phyloP scores from a whole-genome alignment of 805 yeast genomes.

The Zygosaccharomyces lentus region DNA sequence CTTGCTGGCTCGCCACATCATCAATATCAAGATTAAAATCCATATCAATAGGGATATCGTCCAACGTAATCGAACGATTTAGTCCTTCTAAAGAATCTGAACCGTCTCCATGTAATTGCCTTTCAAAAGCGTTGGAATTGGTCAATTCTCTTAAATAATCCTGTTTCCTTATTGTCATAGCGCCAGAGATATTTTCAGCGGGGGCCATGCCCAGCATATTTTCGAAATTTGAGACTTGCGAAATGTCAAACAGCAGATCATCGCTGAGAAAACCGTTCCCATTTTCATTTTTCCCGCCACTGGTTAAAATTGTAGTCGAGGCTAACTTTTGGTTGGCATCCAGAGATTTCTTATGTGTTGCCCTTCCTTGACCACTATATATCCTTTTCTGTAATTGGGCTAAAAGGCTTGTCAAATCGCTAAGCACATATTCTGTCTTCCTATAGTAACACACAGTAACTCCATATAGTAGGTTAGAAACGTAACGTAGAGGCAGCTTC shows the following conservation, averaged over 20 bases:
- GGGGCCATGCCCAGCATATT: constrained; percentile 6
- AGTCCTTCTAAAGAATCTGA: not conserved
- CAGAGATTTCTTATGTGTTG: constrained; percentile 1
- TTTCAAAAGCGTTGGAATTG: constrained; percentile 19
- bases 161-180: constrained; percentile 19
- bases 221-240: constrained; percentile 16
- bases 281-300: not conserved
- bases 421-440: constrained; percentile 31
- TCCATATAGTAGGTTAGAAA: constrained; percentile 32
- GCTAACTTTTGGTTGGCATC: not conserved
- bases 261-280: constrained; percentile 20
- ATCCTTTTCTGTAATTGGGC: constrained; percentile 22
- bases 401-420: constrained; percentile 24
- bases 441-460: constrained; percentile 32
- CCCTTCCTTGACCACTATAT: constrained; percentile 2
- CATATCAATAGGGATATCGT: constrained; percentile 25
- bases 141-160: constrained; percentile 26
- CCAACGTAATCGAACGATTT: constrained; percentile 13
- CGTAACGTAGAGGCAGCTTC: constrained; percentile 26
- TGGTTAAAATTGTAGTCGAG: constrained; percentile 8
- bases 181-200: constrained; percentile 2
- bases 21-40: constrained; percentile 31
- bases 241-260: constrained; percentile 29
- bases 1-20: constrained; percentile 28
- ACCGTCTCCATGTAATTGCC: not conserved